These are phyloP conservation scores for Pythium apleroticum DNA, from an alignment of 352 stramenopile genomes.

Conservation along the genomic window DNA sequence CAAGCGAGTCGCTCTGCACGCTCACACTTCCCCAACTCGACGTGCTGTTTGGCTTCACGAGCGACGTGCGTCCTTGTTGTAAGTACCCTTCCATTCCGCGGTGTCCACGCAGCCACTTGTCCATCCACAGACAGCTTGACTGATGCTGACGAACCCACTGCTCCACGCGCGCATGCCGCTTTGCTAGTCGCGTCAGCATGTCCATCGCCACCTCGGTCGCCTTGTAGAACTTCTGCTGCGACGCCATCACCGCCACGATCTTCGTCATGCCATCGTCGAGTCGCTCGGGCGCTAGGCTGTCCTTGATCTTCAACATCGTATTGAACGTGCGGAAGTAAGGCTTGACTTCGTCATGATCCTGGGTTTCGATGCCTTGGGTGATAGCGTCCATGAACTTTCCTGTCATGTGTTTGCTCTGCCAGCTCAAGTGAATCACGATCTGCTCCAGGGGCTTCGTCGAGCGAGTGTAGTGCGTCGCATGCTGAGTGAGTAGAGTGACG, in stretches of 20 bases:
- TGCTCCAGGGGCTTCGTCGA: constrained; percentile 82
- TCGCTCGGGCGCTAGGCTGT: constrained; percentile 62
- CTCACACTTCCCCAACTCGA: constrained; percentile 60
- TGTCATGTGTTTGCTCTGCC: constrained; percentile 68
- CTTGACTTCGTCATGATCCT: constrained; percentile 88
- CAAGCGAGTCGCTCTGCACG: constrained; percentile 24
- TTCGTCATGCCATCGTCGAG: constrained; percentile 70
- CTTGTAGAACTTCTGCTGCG: constrained; percentile 86
- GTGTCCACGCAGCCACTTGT: constrained; percentile 78
- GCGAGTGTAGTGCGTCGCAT: constrained; percentile 68
- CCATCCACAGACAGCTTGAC: constrained; percentile 73
- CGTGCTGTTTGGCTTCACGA: constrained; percentile 86
- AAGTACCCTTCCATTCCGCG: constrained; percentile 63
- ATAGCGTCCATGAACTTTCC: constrained; percentile 60
- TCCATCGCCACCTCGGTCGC: constrained; percentile 84
- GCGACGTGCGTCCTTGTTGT: constrained; percentile 70
- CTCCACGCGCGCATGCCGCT: constrained; percentile 58
- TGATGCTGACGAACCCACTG: constrained; percentile 71
- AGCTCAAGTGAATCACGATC: constrained; percentile 76
- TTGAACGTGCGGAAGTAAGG: constrained; percentile 88
- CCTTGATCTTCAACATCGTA: constrained; percentile 73
- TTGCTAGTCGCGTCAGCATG: constrained; percentile 82
- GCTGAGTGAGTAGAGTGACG: constrained; percentile 71
- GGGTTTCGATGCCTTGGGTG: constrained; percentile 68
- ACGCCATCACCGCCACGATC: constrained; percentile 76